Base-by-base conservation (phyloP, 2,329 filamentous ascomycete genomes). In the Fonsecaea pugnacius region DNA sequence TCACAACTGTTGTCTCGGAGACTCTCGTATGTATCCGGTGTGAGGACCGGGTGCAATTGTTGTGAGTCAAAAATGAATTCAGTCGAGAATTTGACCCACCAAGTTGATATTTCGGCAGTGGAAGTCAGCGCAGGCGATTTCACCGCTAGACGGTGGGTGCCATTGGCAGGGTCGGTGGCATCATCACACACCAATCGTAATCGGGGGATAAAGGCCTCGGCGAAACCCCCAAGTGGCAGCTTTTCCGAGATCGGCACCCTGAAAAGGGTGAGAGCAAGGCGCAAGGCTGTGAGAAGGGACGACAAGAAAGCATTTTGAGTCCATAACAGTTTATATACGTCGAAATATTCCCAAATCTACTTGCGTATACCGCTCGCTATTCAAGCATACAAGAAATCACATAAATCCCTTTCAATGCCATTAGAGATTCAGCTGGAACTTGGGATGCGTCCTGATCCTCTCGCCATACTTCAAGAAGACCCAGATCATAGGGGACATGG, bases 401-500 rank as follows among this genome's bases (percentile, higher is more conserved):
- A 43, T 21, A 21, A 10, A 21, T 57, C 24, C 18, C 9, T 18
- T 12, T 12, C 38, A 40, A 60, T 43, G 36, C 40, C 32, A 36
- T 67, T 53, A 73, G 36, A 75, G 63, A 10, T 72, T 61, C 16
- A 75, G 50, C 51, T 70, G 68, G 59, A 74, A 75, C 46, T 56
- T 69, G 12, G 71, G 73, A 63, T 73, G 75, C 1, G 70, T 75
- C 51, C 75, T 66, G 16, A 77, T 73, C 32, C 69, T 70, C 59
- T 76, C 75, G 4, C 77, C 77, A 60, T 75, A 78, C 12, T 71
- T 59, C 54, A 72, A 75, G 55, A 79, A 76, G 0, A 77, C 21
- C 12, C 76, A 66, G 0, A 76, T 75, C 10, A 78, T 69, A 0
- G 76, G 77, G n/a, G 71, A 83, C 46, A 88, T 71, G 0, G 72